phyloP scores from a whole-genome alignment of 139 green algal species.

The Chlamydomonas asymmetrica region DNA sequence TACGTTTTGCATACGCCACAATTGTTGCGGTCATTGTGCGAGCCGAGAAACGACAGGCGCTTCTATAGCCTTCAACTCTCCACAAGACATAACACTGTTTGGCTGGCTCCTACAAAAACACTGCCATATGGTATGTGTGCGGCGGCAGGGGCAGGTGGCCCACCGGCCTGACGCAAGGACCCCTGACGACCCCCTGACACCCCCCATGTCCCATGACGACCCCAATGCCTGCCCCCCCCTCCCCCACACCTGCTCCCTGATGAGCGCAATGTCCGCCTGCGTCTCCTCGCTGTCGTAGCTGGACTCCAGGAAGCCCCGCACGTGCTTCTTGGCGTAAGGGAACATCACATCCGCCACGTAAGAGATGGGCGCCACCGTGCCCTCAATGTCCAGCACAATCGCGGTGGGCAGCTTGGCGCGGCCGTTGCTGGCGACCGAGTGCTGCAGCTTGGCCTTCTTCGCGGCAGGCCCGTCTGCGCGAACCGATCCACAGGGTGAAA shows the following conservation, averaged over 20 bases:
- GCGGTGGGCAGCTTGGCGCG: slow-evolving; percentile 44
- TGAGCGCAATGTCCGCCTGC: slow-evolving; percentile 65
- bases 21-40: no score
- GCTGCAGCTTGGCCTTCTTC: slow-evolving; percentile 26
- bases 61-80: no score
- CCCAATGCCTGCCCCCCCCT: not conserved
- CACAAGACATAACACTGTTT: no score
- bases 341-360: slow-evolving; percentile 91
- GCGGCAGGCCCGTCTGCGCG: slow-evolving; percentile 17
- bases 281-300: slow-evolving; percentile 66
- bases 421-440: not conserved
- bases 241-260: slow-evolving; percentile 62
- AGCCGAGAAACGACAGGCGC: no score
- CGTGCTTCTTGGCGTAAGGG: slow-evolving; percentile 73
- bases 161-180: slow-evolving; percentile 3
- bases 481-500: no score
- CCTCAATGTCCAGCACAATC: slow-evolving; percentile 95
- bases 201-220: not conserved
- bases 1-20: no score
- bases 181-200: slow-evolving; percentile 61
- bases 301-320: slow-evolving; percentile 59
- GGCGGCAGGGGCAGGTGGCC: not conserved
- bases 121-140: not conserved
- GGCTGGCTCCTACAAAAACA: no score
- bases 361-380: slow-evolving; percentile 89